Conservation (phyloP, 495 filamentous ascomycete genomes). For the Acidomyces sp. region DNA sequence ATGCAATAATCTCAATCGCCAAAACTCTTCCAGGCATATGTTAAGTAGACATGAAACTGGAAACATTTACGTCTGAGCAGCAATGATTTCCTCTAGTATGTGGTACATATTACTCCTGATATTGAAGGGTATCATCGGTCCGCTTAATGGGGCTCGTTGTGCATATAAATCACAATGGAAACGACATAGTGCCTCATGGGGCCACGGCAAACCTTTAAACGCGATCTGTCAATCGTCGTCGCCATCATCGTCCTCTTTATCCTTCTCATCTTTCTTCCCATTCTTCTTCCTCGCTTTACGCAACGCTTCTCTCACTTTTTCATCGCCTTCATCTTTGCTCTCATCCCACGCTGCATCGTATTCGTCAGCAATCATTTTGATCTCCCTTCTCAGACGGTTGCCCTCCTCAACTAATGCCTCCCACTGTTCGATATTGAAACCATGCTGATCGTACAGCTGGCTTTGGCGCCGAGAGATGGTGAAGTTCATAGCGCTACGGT, state of each 20-base stretch:
- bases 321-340: conserved; percentile 47
- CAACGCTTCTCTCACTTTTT: conserved; percentile 30
- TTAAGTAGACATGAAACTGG: too few relatives aligned
- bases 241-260: conserved; percentile 34
- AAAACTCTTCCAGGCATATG: too few relatives aligned
- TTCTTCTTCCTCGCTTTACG: conserved; percentile 32
- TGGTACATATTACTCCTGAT: too few relatives aligned
- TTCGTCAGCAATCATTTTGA: conserved; percentile 67
- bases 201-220: background rate
- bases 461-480: conserved; percentile 68
- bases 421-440: conserved; percentile 68
- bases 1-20: too few relatives aligned
- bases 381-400: conserved; percentile 66
- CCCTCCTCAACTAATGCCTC: conserved; percentile 67
- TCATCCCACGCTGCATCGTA: conserved; percentile 97
- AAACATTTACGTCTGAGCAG: too few relatives aligned
- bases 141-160: too few relatives aligned
- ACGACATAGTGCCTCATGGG: too few relatives aligned
- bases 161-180: too few relatives aligned
- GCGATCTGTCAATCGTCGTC: conserved; percentile 24
- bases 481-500: conserved; percentile 71
- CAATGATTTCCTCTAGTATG: too few relatives aligned
- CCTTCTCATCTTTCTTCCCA: conserved; percentile 33
- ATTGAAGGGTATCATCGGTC: too few relatives aligned
- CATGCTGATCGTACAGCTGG: conserved; percentile 58